Percentiles rank a stretch among this genome's conserved stretches.
phyloP scores from a whole-genome alignment of 2,329 filamentous ascomycete species.

The Hymenoscyphus linearis region DNA sequence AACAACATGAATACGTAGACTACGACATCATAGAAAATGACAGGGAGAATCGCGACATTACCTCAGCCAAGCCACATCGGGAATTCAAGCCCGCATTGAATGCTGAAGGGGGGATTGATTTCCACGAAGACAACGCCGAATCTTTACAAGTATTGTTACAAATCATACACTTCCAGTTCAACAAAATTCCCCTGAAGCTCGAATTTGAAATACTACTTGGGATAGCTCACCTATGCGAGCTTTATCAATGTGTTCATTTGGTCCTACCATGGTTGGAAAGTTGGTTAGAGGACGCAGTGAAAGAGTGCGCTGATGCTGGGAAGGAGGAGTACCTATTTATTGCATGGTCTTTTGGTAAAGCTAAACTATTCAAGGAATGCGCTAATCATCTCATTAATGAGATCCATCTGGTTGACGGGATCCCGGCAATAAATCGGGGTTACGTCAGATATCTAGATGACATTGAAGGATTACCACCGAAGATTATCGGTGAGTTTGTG shows the following conservation, averaged over 20 bases:
- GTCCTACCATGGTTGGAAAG: background rate
- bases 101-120: background rate
- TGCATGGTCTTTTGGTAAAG: background rate
- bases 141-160: background rate
- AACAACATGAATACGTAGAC: background rate
- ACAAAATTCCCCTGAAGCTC: background rate
- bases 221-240: background rate
- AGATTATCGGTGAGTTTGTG: background rate
- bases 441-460: background rate
- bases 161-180: background rate
- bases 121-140: background rate
- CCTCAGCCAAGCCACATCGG: background rate
- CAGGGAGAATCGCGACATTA: no score
- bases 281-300: background rate
- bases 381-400: background rate
- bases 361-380: background rate
- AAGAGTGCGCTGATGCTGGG: background rate
- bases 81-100: background rate
- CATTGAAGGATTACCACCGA: background rate
- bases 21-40: no score
- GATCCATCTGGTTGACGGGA: background rate
- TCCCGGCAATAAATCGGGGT: background rate
- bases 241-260: background rate
- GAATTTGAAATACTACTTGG: background rate
- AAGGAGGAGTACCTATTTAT: background rate